These are phyloP conservation scores for Stephania yunnanensis DNA, from an alignment of 164 flowering plant species.

Conservation along the genomic window DNA sequence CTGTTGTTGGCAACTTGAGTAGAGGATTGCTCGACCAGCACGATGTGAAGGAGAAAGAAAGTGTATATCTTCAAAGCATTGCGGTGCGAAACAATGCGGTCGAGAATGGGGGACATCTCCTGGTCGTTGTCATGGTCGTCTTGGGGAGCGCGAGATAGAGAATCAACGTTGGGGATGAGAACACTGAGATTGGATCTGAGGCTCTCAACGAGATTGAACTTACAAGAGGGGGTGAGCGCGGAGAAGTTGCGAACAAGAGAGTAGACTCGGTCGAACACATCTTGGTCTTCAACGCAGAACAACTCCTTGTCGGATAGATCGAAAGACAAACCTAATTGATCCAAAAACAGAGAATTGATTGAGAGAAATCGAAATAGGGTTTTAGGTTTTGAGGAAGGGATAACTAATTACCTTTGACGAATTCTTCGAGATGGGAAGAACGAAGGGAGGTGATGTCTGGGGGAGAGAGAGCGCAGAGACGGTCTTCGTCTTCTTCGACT, in stretches of 20 bases:
- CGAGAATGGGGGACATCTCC: conserved; percentile 30
- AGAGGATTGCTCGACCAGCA: conserved; percentile 48
- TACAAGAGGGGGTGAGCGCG: conserved; percentile 43
- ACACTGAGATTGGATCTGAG: conserved; percentile 89
- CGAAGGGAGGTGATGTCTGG: conserved; percentile 42
- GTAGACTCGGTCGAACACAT: conserved; percentile 79
- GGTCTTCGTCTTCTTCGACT: conserved; percentile 28
- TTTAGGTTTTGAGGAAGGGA: background rate
- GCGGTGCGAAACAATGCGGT: conserved; percentile 57
- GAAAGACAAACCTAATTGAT: conserved; percentile 58
- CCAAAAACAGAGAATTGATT: background rate
- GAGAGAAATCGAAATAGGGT: conserved; percentile 1
- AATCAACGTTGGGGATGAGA: conserved; percentile 78
- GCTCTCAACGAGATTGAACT: conserved; percentile 67
- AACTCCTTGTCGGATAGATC: conserved; percentile 94
- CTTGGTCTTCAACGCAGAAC: conserved; percentile 85
- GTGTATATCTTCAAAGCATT: conserved; percentile 91
- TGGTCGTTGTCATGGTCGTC: conserved; percentile 3
- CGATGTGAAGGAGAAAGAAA: conserved; percentile 56
- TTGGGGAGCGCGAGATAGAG: conserved; percentile 41
- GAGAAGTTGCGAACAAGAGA: conserved; percentile 53
- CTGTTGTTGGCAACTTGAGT: conserved; percentile 24
- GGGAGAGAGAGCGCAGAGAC: conserved; percentile 49
- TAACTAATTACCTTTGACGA: conserved; percentile 65
- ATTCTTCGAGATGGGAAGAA: conserved; percentile 72